Conservation (phyloP, 2,329 filamentous ascomycete genomes). For the Fusarium sororula region DNA sequence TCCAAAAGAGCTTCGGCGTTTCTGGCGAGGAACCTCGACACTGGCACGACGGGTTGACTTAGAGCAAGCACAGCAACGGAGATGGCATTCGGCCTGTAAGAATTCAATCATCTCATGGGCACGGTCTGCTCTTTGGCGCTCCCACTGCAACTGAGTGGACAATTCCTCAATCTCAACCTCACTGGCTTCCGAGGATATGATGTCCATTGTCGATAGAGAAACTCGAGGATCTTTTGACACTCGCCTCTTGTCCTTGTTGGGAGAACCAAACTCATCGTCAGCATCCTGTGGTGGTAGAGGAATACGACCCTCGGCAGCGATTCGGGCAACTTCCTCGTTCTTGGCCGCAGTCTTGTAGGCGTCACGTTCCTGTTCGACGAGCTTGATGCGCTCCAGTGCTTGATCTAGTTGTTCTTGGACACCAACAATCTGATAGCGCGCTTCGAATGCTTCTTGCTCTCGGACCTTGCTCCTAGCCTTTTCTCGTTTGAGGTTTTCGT, state of each 20-base stretch:
- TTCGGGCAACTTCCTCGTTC: constrained; percentile 77
- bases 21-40: constrained; percentile 28
- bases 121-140: constrained; percentile 71
- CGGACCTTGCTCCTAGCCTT: constrained; percentile 68
- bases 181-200: constrained; percentile 63
- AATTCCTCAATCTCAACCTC: constrained; percentile 69
- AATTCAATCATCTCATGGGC: constrained; percentile 80
- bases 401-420: constrained; percentile 74
- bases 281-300: constrained; percentile 68
- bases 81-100: constrained; percentile 76
- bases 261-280: constrained; percentile 70
- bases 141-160: constrained; percentile 62
- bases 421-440: constrained; percentile 71
- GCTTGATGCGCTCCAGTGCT: constrained; percentile 68
- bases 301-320: constrained; percentile 76
- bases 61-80: constrained; percentile 72
- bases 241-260: constrained; percentile 63
- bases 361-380: constrained; percentile 78
- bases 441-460: constrained; percentile 75
- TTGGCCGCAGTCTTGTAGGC: constrained; percentile 76
- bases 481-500: constrained; percentile 70
- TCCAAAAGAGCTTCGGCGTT: constrained; percentile 38
- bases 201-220: constrained; percentile 59
- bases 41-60: constrained; percentile 44
- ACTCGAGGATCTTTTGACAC: constrained; percentile 51